Percentiles rank a stretch among this genome's conserved stretches.
Evolutionary conservation across 805 yeast species (phyloP).

Genomic region (Candida piceae): DNA sequence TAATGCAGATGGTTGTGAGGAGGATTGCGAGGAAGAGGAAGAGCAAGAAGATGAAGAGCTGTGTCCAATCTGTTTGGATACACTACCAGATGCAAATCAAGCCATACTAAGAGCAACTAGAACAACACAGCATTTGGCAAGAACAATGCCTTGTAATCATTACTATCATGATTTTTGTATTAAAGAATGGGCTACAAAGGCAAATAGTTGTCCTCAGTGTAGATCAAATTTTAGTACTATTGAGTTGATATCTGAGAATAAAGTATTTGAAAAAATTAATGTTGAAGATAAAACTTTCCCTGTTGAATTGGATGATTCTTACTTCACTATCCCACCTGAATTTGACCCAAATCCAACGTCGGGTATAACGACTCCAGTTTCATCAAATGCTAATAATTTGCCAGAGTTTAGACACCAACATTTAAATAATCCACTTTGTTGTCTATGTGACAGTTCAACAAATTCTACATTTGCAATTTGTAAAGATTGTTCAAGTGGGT

Average conservation of each 20-base stretch:
- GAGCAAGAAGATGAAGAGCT: constrained; percentile 7
- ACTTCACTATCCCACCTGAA: constrained; percentile 11
- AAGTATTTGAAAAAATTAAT: constrained; percentile 13
- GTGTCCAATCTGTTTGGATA: constrained; percentile 31
- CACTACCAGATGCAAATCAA: constrained; percentile 15
- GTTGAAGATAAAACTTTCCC: constrained; percentile 23
- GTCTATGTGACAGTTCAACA: constrained; percentile 27
- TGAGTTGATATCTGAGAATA: constrained; percentile 14
- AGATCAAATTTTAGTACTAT: constrained; percentile 21
- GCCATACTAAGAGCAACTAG: constrained; percentile 17
- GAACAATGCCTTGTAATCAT: constrained; percentile 31
- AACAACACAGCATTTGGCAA: constrained; percentile 21
- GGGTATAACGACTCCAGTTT: constrained; percentile 1
- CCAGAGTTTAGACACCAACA: constrained; percentile 19
- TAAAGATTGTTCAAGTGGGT: constrained; percentile 28
- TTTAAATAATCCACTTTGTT: constrained; percentile 24
- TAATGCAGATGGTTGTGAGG: neutral
- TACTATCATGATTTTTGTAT: constrained; percentile 32
- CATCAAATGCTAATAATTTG: constrained; percentile 1
- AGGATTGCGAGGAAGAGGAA: neutral
- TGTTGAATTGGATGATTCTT: constrained; percentile 18
- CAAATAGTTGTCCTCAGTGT: constrained; percentile 34
- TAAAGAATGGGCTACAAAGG: constrained; percentile 31
- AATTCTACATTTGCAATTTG: constrained; percentile 26
- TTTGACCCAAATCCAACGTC: constrained; percentile 1